Evolutionary conservation across 495 filamentous ascomycete species (phyloP), one percentile per base, ranked within the genome.

Genomic region (Penicillium riverlandense): DNA sequence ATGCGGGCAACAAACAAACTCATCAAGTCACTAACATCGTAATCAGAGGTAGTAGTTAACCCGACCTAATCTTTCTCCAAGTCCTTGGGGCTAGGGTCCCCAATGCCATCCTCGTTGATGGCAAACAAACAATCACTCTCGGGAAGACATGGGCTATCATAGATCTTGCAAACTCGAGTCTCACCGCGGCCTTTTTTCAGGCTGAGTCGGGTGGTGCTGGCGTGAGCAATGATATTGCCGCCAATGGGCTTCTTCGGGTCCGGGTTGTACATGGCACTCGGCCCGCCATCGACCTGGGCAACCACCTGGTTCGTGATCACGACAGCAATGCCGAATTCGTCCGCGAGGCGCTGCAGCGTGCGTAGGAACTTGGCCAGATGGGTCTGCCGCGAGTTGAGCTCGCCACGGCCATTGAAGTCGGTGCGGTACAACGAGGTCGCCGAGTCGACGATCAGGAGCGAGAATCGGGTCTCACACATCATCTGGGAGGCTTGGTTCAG

Each of bases 381-480:
- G 1, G 80, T 89, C 57, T 98, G 92, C 38, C 92, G 76, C 12
- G 82, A 83, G 12, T 85, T 90, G 28, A 98, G 76, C 65, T 98
- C 92, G 45, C 92, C 92, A 59, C 92, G 86, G 16, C 92, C 92
- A 38, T 86, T 75, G 68, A 97, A 98, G 55, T 98, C 92, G 1
- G 92, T 98, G 38, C 92, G 81, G 63, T 97, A 98, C 14, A 98
- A 76, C 1, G 91, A 85, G 0, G 91, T 98, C 12, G 92, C 92
- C 29, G 85, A 90, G 68, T 98, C 92, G 45, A 98, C 94, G 37
- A 98, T 79, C 32, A 98, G 77, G 5, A 98, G 76, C 12, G 90
- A 95, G 70, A 98, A 98, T 5, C 92, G 84, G 2, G 92, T 97
- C 64, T 97, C 94, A 45, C 90, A 96, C 92, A 98, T 98, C 92